Percentiles rank a stretch among this genome's conserved stretches.
Conservation (phyloP, 2,329 filamentous ascomycete genomes). For the Purpureocillium lavendulum region DNA sequence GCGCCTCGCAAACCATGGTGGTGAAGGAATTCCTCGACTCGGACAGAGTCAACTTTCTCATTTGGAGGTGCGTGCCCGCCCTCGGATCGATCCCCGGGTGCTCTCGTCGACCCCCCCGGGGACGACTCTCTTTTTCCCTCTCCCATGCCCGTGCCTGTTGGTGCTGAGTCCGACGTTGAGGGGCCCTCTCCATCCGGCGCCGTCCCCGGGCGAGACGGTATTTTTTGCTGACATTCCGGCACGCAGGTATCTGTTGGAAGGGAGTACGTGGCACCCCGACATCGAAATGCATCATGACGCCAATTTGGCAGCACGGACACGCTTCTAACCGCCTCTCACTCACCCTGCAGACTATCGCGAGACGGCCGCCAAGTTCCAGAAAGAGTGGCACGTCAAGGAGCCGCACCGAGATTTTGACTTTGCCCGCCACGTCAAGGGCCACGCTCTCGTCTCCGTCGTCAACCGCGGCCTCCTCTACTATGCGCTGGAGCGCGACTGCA, state of each 20-base stretch:
- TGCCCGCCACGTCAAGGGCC: slow-evolving; percentile 55
- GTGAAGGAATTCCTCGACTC: slow-evolving; percentile 55
- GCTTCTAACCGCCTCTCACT: slow-evolving; percentile 15
- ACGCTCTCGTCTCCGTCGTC: slow-evolving; percentile 54
- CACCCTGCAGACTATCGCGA: slow-evolving; percentile 52
- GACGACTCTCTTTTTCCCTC: slow-evolving; percentile 4
- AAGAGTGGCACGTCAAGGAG: slow-evolving; percentile 57
- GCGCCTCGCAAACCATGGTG: slow-evolving; percentile 32
- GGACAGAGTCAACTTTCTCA: slow-evolving; percentile 60
- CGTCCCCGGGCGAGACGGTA: slow-evolving; percentile 2
- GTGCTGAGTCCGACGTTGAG: not conserved
- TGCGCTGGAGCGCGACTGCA: slow-evolving; percentile 48
- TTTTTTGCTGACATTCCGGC: slow-evolving; percentile 7
- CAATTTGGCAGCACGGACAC: not conserved
- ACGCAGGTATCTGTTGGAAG: slow-evolving; percentile 51
- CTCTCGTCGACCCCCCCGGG: slow-evolving; percentile 11
- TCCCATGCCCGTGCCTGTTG: not conserved
- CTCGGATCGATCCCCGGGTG: slow-evolving; percentile 14
- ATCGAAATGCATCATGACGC: slow-evolving; percentile 3
- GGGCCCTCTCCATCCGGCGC: not conserved
- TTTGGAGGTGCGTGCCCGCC: slow-evolving; percentile 55
- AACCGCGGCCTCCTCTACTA: slow-evolving; percentile 57
- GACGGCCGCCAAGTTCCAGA: slow-evolving; percentile 59
- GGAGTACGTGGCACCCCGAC: slow-evolving; percentile 40
- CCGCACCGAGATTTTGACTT: slow-evolving; percentile 56